phyloP scores from a whole-genome alignment of 2,329 filamentous ascomycete genomes.

The Aspergillus persii region DNA sequence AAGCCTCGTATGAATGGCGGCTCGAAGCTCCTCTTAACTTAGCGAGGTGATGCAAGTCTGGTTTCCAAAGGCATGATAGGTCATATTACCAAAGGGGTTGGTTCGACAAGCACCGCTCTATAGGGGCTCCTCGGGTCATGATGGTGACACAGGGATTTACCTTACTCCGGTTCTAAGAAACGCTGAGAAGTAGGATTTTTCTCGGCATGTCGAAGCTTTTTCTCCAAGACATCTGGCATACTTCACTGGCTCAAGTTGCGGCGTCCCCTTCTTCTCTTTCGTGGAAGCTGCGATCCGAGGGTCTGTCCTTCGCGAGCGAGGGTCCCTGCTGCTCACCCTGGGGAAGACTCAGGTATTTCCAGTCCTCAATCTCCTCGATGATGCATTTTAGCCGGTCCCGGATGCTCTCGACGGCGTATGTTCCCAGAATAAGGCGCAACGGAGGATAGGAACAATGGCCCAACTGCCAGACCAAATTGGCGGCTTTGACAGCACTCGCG shows the following conservation, averaged over 20 bases:
- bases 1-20: too few species aligned
- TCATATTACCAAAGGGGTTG: too few species aligned
- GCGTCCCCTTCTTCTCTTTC: background rate
- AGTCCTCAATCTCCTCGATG: slow-evolving; percentile 92
- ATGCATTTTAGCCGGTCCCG: slow-evolving; percentile 84
- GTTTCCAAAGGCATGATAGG: too few species aligned
- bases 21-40: background rate
- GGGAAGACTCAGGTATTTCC: slow-evolving; percentile 79
- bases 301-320: slow-evolving; percentile 6
- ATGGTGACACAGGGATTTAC: background rate
- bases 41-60: too few species aligned
- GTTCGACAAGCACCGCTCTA: background rate
- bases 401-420: slow-evolving; percentile 94
- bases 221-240: background rate
- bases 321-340: slow-evolving; percentile 31
- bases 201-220: background rate
- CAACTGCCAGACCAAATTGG: slow-evolving; percentile 90
- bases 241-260: background rate
- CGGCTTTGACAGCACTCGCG: slow-evolving; percentile 87
- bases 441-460: slow-evolving; percentile 95
- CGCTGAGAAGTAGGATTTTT: background rate
- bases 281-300: background rate
- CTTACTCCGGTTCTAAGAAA: background rate
- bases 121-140: background rate
- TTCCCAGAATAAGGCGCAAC: slow-evolving; percentile 79